Evolutionary conservation across 495 filamentous ascomycete species (phyloP), one percentile per base, ranked within the genome.

Genomic region (Talaromyces trachyspermus): DNA sequence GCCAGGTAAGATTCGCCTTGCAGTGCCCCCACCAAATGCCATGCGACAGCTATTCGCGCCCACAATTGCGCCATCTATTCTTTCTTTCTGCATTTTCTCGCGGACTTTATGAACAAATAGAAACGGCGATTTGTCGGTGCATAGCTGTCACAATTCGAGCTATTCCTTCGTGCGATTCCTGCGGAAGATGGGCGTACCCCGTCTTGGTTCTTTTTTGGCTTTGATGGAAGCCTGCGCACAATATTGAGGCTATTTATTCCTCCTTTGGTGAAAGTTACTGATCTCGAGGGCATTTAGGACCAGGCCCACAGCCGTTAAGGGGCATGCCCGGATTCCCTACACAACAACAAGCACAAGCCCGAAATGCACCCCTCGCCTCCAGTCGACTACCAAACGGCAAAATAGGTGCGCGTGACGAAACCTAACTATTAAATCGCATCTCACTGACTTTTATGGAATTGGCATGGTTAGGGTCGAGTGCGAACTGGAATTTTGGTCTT

Each of bases 401-500:
- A 66, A 68, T 86, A 60, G 84, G 85, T 89, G 75, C 65, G 75
- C 51, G 49, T 51, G 50, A 23, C 24, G 35, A 30, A 46, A 32
- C 18, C 52, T 20, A 44, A 18, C 30, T 32, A 4, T 35, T 1
- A 22, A 35, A 50, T 44, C 22, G 17, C 43, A 30, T 12, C 43
- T n/a, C 18, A 48, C 38, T 43, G n/a, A 40, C 54, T 57, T 63
- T 59, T 52, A 53, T 54, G 53, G 70, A 53, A 64, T 17, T 58
- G 38, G 45, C 29, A 49, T 53, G 44, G 56, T 63, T 71, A 75
- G 83, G 78, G 52, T 86, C 78, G 62, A 80, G 73, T 60, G 69
- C 79, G 48, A 81, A 77, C 54, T 89, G 86, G 86, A 81, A 79
- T 19, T 89, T 88, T 67, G 82, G 81, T 46, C 71, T 85, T 54